phyloP scores from a whole-genome alignment of 257 asterid genomes.

The Solanum arcanum region DNA sequence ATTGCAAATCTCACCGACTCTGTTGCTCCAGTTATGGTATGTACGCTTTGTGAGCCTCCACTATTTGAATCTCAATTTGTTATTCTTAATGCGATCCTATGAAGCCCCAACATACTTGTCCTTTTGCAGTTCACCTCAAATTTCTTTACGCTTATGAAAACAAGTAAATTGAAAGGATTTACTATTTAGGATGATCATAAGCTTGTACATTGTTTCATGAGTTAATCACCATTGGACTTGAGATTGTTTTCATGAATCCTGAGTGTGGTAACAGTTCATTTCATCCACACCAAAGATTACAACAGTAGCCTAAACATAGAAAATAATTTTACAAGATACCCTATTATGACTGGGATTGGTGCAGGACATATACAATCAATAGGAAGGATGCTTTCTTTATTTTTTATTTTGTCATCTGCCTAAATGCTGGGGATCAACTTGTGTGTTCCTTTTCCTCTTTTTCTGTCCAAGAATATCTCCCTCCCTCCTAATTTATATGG shows the following conservation, averaged over 20 bases:
- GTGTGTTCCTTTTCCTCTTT: neutral
- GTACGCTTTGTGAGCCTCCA: neutral
- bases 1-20: slow-evolving; percentile 28
- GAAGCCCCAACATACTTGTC: neutral
- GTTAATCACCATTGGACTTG: neutral
- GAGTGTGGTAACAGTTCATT: neutral
- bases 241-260: neutral
- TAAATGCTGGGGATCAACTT: neutral
- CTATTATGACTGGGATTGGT: neutral
- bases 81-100: neutral
- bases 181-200: neutral
- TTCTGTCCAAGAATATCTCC: neutral
- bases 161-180: neutral
- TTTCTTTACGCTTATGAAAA: neutral
- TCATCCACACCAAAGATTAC: neutral
- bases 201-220: neutral
- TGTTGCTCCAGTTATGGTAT: slow-evolving; percentile 31
- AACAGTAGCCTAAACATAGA: neutral
- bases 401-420: neutral
- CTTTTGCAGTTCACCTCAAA: neutral
- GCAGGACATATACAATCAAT: neutral
- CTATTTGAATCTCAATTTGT: neutral
- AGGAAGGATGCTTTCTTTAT: neutral
- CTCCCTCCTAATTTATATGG: neutral
- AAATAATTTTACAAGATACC: neutral